Evolutionary conservation across 306 rosid genomes (phyloP), one percentile per base, ranked within the genome.

Genomic region (Lithocarpus polystachyus): DNA sequence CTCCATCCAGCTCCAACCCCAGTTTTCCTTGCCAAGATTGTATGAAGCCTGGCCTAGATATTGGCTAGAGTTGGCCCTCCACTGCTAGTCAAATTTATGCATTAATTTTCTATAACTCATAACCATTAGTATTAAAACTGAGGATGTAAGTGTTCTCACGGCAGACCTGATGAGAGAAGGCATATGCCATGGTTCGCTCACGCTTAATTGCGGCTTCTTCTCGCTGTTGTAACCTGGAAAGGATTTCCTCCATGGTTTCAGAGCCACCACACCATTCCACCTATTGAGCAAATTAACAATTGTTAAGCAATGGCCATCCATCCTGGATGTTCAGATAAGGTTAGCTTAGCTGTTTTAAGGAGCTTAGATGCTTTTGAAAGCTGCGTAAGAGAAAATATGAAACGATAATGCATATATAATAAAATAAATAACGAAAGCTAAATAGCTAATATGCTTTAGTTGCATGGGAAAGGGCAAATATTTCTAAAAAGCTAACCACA

Each of bases 1-100:
- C 65, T 90, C 96, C 37, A 48, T 84, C 97, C 96, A 92, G 82
- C 97, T 91, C 98, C 98, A 93, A 59, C 98, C 97, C 94, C 94
- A 93, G 71, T 86, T 89, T 68, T 85, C 94, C 71, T 84, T 91
- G 20, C 92, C 89, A 52, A 89, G 85, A 75, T 84, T 75, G 62
- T 77, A 84, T 23, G 93, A 86, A 77, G 92, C 90, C 57, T 89
- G 94, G 9, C 92, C 93, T 43, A 91, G 82, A 78, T 85, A 85
- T 60, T 89, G 92, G 82, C 87, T 93, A 33, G 94, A 87, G 74
- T 93, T 89, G 70, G 94, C 94, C 70, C 94, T 89, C 98, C 94
- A 91, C 94, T 93, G 89, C 89, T 87, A 37, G 64, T 56, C 64
- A 75, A 48, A 15, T 74, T 78, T 60, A 71, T 31, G 54, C 64